Base-by-base conservation (phyloP, 805 yeast species). In the Millerozyma miso region DNA sequence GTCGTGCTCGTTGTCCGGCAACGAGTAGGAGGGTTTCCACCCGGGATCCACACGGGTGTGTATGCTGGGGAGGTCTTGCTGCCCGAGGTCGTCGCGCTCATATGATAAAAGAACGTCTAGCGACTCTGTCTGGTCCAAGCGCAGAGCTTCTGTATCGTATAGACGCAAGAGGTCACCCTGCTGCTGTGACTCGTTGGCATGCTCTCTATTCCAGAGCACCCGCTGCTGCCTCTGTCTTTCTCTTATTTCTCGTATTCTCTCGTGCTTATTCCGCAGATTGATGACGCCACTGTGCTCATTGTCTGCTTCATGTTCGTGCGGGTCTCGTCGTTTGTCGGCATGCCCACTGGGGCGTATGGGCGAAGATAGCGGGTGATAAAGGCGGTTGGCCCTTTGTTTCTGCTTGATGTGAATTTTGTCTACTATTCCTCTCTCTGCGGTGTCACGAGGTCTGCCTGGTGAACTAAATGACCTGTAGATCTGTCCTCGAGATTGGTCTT, bases 171-270 rank as follows among this genome's bases (percentile, higher is more conserved):
- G 45, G 26, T 45, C 52, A n/a, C 46, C 49, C 39, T 45, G 40
- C 33, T 47, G 42, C 43, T 61, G 65, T 14, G 39, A 13, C 8
- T 55, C 60, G 35, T 35, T 31, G 8, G 45, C 31, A 29, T 46
- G 48, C 23, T 53, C 57, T 33, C 67, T 44, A 16, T 47, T 51
- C 14, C 39, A 16, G 4, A 34, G 33, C 19, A 56, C 31, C 40
- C 44, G 47, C 19, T 60, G 60, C 15, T 52, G 46, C n/a, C 55
- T 47, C 36, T 55, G 52, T n/a, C 56, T 52, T 35, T 54, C 54
- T 36, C 71, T 49, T 3, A 52, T 55, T 26, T 57, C 54, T 31
- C 47, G 50, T 35, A 61, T 38, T 42, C 51, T 56, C 19, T 50
- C 52, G 20, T 56, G 59, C 33, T 54, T 60, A 41, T 56, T 58